phyloP scores from a whole-genome alignment of 1,284 basidiomycete species.

The Takashimella koratensis region DNA sequence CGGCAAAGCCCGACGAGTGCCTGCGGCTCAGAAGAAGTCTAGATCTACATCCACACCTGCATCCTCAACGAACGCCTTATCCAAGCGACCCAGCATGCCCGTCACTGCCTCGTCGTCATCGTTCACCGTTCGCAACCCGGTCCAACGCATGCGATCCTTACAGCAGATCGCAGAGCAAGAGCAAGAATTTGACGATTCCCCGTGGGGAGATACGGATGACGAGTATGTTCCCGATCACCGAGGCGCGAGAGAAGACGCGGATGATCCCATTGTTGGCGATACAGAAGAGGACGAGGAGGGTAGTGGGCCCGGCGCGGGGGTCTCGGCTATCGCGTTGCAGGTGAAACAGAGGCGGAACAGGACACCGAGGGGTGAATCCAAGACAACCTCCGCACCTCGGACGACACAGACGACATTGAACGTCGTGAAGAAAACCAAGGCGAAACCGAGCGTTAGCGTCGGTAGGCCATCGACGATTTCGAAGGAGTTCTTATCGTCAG shows the following conservation, averaged over 20 bases:
- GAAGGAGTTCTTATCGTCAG: background rate
- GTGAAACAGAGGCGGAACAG: background rate
- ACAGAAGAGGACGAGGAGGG: background rate
- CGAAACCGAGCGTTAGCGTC: background rate
- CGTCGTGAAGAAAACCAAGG: background rate
- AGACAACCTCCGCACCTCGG: background rate
- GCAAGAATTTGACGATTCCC: slow-evolving; percentile 35
- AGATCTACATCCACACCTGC: background rate
- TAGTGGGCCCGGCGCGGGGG: no score
- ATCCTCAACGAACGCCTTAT: background rate
- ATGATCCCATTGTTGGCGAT: background rate
- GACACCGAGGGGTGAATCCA: background rate
- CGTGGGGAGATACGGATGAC: slow-evolving; percentile 38
- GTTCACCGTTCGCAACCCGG: slow-evolving; percentile 13
- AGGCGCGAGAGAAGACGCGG: slow-evolving; percentile 71
- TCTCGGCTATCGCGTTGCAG: no score
- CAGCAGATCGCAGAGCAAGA: slow-evolving; percentile 30
- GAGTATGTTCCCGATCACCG: slow-evolving; percentile 59
- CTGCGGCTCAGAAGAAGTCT: slow-evolving; percentile 16
- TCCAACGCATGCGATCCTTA: slow-evolving; percentile 28
- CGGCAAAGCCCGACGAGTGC: slow-evolving; percentile 18
- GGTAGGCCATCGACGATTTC: background rate
- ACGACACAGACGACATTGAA: slow-evolving; percentile 45
- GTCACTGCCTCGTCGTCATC: background rate
- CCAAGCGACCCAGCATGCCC: background rate